Conservation (phyloP, 2,329 filamentous ascomycete species). For the Aspergillus tanneri region DNA sequence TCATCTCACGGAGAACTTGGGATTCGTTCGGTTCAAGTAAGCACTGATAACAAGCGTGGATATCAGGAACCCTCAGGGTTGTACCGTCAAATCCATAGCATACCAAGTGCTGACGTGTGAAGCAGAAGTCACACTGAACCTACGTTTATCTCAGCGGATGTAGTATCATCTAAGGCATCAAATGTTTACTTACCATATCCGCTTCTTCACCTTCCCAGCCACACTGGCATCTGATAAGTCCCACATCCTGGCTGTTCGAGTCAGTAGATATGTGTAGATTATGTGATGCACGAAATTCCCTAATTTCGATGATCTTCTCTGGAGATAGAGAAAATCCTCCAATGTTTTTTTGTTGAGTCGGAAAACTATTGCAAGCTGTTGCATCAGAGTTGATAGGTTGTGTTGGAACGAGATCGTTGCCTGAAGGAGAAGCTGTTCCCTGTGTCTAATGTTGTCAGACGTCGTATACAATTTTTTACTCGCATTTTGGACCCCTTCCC, state of each 20-base stretch:
- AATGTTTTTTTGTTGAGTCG: slow-evolving; percentile 9
- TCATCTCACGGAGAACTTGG: slow-evolving; percentile 28
- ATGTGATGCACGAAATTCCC: slow-evolving; percentile 9
- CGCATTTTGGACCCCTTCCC: no score
- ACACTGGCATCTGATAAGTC: slow-evolving; percentile 43
- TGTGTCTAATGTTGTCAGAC: slow-evolving; percentile 19
- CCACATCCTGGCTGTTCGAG: background rate
- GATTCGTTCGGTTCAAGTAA: slow-evolving; percentile 35
- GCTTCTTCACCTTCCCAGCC: slow-evolving; percentile 39
- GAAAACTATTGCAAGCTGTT: slow-evolving; percentile 1
- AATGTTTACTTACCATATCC: slow-evolving; percentile 40
- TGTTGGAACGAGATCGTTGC: slow-evolving; percentile 31
- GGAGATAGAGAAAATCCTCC: slow-evolving; percentile 19
- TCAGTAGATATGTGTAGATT: background rate
- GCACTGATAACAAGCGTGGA: slow-evolving; percentile 51
- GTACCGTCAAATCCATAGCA: slow-evolving; percentile 47
- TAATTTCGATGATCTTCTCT: slow-evolving; percentile 19
- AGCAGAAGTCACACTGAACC: slow-evolving; percentile 48
- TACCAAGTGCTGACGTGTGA: slow-evolving; percentile 46
- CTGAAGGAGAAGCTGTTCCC: slow-evolving; percentile 19
- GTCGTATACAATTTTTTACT: background rate
- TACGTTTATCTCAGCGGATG: slow-evolving; percentile 18
- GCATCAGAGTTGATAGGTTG: slow-evolving; percentile 20
- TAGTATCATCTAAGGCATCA: slow-evolving; percentile 15
- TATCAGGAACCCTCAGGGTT: slow-evolving; percentile 36